Conservation (phyloP, 2,329 filamentous ascomycete species). For the Rhynchosporium graminicola region DNA sequence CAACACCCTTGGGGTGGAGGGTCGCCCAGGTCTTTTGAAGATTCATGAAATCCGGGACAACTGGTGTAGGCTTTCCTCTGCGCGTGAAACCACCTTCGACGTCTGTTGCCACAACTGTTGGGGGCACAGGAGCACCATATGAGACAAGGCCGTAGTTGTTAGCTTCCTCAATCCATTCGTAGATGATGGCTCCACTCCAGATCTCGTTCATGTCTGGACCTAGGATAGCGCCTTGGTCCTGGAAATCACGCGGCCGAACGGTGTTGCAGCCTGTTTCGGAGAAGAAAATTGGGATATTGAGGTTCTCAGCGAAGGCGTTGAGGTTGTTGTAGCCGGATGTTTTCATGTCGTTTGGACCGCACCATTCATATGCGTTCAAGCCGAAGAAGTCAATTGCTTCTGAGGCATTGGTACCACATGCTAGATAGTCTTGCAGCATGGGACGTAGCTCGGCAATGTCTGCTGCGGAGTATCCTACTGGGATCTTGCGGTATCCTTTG, state of each 20-base stretch:
- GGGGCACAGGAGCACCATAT: conserved; percentile 64
- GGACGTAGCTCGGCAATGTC: conserved; percentile 72
- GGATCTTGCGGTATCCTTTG: conserved; percentile 78
- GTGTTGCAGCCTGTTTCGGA: conserved; percentile 85
- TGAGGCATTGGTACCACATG: conserved; percentile 68
- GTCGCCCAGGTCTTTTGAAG: conserved; percentile 76
- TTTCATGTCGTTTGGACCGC: conserved; percentile 55
- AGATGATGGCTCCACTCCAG: conserved; percentile 78
- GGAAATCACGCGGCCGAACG: conserved; percentile 61
- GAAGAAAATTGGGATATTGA: conserved; percentile 85
- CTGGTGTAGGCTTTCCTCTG: conserved; percentile 71
- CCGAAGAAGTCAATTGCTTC: conserved; percentile 82
- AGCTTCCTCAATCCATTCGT: conserved; percentile 85
- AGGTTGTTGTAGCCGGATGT: conserved; percentile 70
- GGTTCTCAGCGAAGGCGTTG: conserved; percentile 65
- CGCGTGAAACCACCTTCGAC: conserved; percentile 67
- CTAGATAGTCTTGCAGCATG: conserved; percentile 70
- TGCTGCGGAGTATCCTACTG: conserved; percentile 83
- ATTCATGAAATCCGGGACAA: conserved; percentile 76
- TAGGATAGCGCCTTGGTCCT: conserved; percentile 76
- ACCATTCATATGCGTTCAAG: conserved; percentile 85
- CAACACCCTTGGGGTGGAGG: conserved; percentile 68
- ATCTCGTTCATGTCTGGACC: conserved; percentile 68
- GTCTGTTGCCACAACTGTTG: conserved; percentile 53
- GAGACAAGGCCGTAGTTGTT: conserved; percentile 82